These are phyloP conservation scores for Naganishia kalamii DNA, from an alignment of 768 basidiomycete genomes.

Conservation along the genomic window DNA sequence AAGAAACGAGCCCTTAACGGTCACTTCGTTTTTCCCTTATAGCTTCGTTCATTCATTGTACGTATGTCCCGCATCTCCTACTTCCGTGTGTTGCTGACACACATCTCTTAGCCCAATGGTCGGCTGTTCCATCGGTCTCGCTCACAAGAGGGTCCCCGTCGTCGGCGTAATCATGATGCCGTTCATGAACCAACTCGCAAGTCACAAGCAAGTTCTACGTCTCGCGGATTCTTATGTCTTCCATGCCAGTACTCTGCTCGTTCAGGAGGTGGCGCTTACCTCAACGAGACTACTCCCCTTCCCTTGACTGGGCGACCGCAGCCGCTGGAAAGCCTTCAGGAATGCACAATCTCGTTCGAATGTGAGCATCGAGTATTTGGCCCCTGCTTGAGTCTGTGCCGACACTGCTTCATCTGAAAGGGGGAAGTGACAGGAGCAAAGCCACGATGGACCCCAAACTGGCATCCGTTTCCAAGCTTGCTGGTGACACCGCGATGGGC, in stretches of 20 bases:
- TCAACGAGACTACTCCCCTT: slow-evolving; percentile 57
- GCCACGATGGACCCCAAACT: slow-evolving; percentile 50
- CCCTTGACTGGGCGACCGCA: slow-evolving; percentile 55
- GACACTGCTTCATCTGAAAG: neutral
- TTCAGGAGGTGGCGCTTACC: slow-evolving; percentile 70
- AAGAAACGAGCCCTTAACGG: too few species aligned
- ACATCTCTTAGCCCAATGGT: slow-evolving; percentile 43
- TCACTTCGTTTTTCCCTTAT: too few species aligned
- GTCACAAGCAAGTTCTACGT: slow-evolving; percentile 21
- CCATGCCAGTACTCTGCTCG: slow-evolving; percentile 62
- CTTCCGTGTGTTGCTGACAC: neutral
- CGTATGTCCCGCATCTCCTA: neutral
- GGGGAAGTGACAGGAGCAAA: slow-evolving; percentile 53
- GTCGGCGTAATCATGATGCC: slow-evolving; percentile 94
- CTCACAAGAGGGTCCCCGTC: slow-evolving; percentile 71
- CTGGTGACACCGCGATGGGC: slow-evolving; percentile 60
- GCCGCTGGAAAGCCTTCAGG: slow-evolving; percentile 63
- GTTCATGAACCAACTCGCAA: slow-evolving; percentile 73
- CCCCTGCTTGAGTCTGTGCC: neutral
- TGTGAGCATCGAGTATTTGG: slow-evolving; percentile 26
- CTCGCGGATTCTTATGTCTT: neutral
- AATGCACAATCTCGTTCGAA: slow-evolving; percentile 51
- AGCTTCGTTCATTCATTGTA: slow-evolving; percentile 22
- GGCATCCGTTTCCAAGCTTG: slow-evolving; percentile 65
- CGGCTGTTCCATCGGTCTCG: slow-evolving; percentile 84